These are phyloP conservation scores for Phaeosphaeria sp. DNA, from an alignment of 2,329 filamentous ascomycete genomes.

Conservation along the genomic window DNA sequence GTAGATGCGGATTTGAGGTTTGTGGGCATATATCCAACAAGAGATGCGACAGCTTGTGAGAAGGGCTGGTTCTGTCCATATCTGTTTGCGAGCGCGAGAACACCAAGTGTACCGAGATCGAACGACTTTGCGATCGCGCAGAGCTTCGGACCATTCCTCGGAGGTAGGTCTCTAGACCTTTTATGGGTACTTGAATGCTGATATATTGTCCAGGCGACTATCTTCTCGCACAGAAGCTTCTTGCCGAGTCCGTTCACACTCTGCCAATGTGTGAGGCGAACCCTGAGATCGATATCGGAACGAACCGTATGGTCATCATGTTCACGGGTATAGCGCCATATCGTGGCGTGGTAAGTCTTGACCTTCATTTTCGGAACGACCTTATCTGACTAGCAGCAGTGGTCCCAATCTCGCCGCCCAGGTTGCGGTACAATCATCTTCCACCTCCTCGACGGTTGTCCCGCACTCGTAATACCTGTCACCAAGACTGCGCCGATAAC, in stretches of 20 bases:
- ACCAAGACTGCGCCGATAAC: conserved; percentile 33
- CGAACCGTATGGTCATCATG: conserved; percentile 45
- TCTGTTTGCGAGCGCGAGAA: conserved; percentile 43
- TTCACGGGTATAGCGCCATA: conserved; percentile 48
- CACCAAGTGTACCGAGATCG: conserved; percentile 37
- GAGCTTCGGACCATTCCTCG: conserved; percentile 47
- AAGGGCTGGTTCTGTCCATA: conserved; percentile 51
- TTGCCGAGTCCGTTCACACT: conserved; percentile 38
- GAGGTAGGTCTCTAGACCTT: too few species aligned
- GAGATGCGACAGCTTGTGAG: conserved; percentile 34
- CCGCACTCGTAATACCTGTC: conserved; percentile 46
- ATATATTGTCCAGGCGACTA: too few species aligned
- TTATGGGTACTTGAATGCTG: too few species aligned
- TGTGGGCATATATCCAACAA: conserved; percentile 29
- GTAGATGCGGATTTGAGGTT: conserved; percentile 48
- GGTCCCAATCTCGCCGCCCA: conserved; percentile 46
- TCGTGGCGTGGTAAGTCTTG: conserved; percentile 2
- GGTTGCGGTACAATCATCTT: conserved; percentile 47
- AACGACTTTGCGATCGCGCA: conserved; percentile 48
- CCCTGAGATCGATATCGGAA: conserved; percentile 34
- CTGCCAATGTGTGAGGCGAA: conserved; percentile 42
- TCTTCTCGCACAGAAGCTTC: conserved; percentile 44
- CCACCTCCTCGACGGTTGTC: conserved; percentile 47
- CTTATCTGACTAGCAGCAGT: conserved; percentile 19
- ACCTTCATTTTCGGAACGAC: conserved; percentile 10